These are phyloP conservation scores for Penstemon barbatus DNA, from an alignment of 257 asterid species.

Conservation along the genomic window DNA sequence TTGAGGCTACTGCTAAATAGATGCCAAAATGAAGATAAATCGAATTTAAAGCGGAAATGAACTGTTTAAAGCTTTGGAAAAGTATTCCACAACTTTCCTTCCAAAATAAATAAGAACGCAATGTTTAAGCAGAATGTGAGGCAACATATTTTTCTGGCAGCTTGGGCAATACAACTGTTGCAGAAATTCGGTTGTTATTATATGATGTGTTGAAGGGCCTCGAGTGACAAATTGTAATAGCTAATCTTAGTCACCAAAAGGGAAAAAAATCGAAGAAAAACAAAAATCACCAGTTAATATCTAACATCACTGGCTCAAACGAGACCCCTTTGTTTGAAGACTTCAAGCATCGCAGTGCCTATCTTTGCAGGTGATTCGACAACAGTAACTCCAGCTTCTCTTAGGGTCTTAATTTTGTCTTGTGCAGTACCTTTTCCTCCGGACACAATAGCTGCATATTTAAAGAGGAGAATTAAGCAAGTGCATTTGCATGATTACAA, in stretches of 20 bases:
- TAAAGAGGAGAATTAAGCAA: constrained; percentile 25
- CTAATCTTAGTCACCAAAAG: constrained; percentile 10
- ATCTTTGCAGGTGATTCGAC: constrained; percentile 95
- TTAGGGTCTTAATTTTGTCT: constrained; percentile 78
- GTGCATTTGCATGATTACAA: not conserved
- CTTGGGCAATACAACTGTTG: constrained; percentile 1
- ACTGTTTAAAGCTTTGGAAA: not conserved
- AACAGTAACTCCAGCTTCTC: constrained; percentile 87
- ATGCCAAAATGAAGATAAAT: not conserved
- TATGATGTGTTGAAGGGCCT: not conserved
- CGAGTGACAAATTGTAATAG: constrained; percentile 1
- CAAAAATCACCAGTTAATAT: constrained; percentile 7
- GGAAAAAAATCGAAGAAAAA: not conserved
- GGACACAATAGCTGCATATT: constrained; percentile 68
- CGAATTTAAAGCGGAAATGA: not conserved
- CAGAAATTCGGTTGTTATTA: constrained; percentile 11
- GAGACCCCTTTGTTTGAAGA: constrained; percentile 87
- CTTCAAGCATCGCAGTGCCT: constrained; percentile 82
- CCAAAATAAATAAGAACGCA: not conserved
- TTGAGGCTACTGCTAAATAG: not conserved
- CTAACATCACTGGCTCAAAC: constrained; percentile 37
- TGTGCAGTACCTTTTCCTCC: constrained; percentile 95
- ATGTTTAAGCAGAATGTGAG: not conserved
- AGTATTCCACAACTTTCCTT: not conserved
- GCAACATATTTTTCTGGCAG: not conserved